phyloP scores from a whole-genome alignment of 2,329 filamentous ascomycete genomes.

The Arthrobotrys pseudoclavata region DNA sequence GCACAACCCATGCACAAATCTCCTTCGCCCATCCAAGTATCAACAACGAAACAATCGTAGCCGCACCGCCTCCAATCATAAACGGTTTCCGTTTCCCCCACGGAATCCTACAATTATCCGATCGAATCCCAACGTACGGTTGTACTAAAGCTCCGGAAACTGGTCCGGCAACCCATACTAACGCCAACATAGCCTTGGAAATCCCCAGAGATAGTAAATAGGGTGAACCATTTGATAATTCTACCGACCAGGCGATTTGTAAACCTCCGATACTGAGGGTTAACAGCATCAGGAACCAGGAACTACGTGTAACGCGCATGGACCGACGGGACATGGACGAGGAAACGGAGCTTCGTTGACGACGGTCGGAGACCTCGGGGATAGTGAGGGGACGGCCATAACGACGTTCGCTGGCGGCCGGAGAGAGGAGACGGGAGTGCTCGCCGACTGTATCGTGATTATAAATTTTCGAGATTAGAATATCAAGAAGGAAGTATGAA shows the following conservation, averaged over 20 bases:
- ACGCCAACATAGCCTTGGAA: conserved; percentile 84
- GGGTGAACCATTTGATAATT: conserved; percentile 91
- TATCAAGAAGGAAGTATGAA: not conserved
- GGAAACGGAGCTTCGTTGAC: conserved; percentile 53
- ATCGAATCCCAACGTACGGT: conserved; percentile 84
- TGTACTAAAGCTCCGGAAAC: conserved; percentile 83
- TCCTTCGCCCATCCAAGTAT: conserved; percentile 81
- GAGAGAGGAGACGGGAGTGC: conserved; percentile 51
- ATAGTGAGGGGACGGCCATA: conserved; percentile 58
- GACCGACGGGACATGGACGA: conserved; percentile 57
- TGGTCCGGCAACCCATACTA: conserved; percentile 87
- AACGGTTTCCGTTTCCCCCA: conserved; percentile 88
- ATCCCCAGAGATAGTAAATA: conserved; percentile 84
- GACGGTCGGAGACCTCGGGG: conserved; percentile 46
- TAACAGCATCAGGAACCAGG: conserved; percentile 86
- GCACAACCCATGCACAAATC: conserved; percentile 77
- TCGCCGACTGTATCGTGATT: conserved; percentile 28
- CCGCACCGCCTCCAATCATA: conserved; percentile 78
- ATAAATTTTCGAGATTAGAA: not conserved
- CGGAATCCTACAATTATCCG: conserved; percentile 79
- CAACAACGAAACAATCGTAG: conserved; percentile 77
- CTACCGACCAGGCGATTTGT: conserved; percentile 95
- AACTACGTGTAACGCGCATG: conserved; percentile 75
- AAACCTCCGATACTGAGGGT: conserved; percentile 88
- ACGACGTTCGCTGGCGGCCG: conserved; percentile 47